Conservation (phyloP, 1,139 yeast genomes). For the Yamadazyma triangularis region DNA sequence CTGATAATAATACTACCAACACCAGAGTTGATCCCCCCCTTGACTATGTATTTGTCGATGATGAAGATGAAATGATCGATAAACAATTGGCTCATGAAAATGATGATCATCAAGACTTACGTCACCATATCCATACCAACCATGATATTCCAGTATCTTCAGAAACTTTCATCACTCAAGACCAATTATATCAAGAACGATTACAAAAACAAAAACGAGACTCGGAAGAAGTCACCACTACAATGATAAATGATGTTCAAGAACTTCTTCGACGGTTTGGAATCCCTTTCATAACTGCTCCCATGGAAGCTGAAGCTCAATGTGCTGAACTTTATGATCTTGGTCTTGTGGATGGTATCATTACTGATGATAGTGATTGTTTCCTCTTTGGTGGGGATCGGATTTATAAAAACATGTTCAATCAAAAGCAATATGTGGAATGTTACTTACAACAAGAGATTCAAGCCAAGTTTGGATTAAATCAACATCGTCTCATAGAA, state of each 20-base stretch:
- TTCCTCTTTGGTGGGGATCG: slow-evolving; percentile 87
- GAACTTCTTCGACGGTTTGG: slow-evolving; percentile 84
- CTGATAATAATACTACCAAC: too few relatives aligned
- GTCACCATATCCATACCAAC: slow-evolving; percentile 36
- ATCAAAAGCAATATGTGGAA: slow-evolving; percentile 89
- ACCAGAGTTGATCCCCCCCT: slow-evolving; percentile 15
- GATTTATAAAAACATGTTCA: slow-evolving; percentile 90
- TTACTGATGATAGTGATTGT: slow-evolving; percentile 97
- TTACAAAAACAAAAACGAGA: slow-evolving; percentile 72
- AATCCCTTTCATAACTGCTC: slow-evolving; percentile 90
- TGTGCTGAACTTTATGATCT: slow-evolving; percentile 73
- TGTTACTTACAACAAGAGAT: slow-evolving; percentile 65
- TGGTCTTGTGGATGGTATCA: slow-evolving; percentile 85
- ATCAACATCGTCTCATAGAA: slow-evolving; percentile 60
- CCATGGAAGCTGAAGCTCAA: slow-evolving; percentile 98
- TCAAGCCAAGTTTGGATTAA: slow-evolving; percentile 60
- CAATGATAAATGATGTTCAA: slow-evolving; percentile 88
- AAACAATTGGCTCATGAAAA: slow-evolving; percentile 66
- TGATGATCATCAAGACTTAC: slow-evolving; percentile 65
- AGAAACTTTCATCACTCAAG: slow-evolving; percentile 43
- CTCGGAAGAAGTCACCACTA: slow-evolving; percentile 83
- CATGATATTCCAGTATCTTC: slow-evolving; percentile 13
- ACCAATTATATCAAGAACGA: slow-evolving; percentile 52
- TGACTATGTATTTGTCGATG: slow-evolving; percentile 69
- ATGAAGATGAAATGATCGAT: slow-evolving; percentile 65